Evolutionary conservation across 176 grass and related monocot genomes (phyloP).

Genomic region (Phoenix roebelenii): DNA sequence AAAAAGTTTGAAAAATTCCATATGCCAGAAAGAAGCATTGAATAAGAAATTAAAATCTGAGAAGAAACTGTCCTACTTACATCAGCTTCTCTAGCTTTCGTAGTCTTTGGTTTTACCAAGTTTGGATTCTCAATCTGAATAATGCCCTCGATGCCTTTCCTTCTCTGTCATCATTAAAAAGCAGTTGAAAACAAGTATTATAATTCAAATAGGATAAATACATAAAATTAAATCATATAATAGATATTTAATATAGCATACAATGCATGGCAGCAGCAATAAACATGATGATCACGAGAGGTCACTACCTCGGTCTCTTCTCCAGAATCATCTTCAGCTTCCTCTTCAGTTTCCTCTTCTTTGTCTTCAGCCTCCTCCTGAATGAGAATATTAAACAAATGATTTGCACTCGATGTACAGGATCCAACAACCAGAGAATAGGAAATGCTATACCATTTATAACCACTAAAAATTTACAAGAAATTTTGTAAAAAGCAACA

Average conservation of each 20-base stretch:
- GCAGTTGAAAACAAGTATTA: not conserved
- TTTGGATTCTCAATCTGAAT: conserved; percentile 23
- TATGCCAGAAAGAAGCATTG: not conserved
- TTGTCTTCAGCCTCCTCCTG: conserved; percentile 12
- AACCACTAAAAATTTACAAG: too few species aligned
- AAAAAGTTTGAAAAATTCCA: not conserved
- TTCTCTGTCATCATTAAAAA: conserved; percentile 9
- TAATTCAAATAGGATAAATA: not conserved
- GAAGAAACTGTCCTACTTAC: conserved; percentile 9
- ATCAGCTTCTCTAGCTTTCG: conserved; percentile 24
- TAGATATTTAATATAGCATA: not conserved
- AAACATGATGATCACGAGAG: not conserved
- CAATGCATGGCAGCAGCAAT: not conserved
- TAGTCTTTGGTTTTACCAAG: conserved; percentile 13
- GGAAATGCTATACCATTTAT: too few species aligned
- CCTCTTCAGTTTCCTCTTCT: conserved; percentile 14
- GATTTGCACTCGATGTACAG: too few species aligned
- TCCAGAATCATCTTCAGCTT: conserved; percentile 9
- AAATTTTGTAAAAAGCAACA: too few species aligned
- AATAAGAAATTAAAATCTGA: not conserved
- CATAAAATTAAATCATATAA: not conserved
- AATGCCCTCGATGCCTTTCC: conserved; percentile 13
- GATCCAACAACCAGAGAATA: too few species aligned
- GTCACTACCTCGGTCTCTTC: conserved; percentile 15
- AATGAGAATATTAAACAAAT: too few species aligned